Conservation (phyloP, 257 asterid genomes). For the Verbascum thapsus region DNA sequence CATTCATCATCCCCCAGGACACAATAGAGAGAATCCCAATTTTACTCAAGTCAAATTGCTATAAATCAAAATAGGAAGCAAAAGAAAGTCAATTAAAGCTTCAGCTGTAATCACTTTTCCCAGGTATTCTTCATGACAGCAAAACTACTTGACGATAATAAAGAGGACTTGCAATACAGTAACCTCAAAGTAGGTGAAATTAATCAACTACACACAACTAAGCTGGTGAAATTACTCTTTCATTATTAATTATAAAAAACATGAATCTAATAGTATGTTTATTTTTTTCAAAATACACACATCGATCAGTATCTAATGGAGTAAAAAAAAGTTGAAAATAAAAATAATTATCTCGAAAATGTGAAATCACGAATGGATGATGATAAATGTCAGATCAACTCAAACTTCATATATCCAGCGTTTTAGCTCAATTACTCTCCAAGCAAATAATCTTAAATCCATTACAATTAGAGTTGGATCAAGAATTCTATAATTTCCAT, state of each 20-base stretch:
- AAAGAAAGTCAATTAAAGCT: not conserved
- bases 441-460: conserved; percentile 3
- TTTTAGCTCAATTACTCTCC: conserved; percentile 10
- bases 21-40: not conserved
- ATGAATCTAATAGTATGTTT: too few species aligned
- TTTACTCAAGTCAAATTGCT: not conserved
- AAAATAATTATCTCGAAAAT: conserved; percentile 10
- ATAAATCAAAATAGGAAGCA: conserved; percentile 13
- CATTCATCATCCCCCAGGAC: conserved; percentile 1
- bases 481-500: not conserved
- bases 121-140: not conserved
- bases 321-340: conserved; percentile 3
- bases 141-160: not conserved
- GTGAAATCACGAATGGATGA: not conserved
- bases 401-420: conserved; percentile 11
- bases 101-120: not conserved
- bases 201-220: too few species aligned
- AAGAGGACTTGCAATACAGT: too few species aligned
- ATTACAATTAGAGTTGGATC: not conserved
- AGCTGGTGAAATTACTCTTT: too few species aligned
- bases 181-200: too few species aligned
- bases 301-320: too few species aligned
- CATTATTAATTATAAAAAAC: too few species aligned
- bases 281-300: too few species aligned
- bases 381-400: conserved; percentile 22